These are phyloP conservation scores for Lonicera japonica DNA, from an alignment of 129 eudicot genomes.

Conservation along the genomic window DNA sequence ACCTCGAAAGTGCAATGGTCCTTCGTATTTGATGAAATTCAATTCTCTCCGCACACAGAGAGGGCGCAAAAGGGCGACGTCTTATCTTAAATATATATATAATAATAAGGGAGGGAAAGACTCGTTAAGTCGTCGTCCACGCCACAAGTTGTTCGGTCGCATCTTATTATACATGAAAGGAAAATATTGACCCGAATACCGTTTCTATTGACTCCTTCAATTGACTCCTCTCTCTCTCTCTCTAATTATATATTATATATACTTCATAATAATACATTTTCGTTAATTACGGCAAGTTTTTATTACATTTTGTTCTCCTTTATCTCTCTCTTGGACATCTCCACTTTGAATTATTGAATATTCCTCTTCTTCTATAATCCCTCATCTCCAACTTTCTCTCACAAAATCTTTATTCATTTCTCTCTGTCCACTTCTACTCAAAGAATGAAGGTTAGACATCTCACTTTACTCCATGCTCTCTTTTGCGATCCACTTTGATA, in stretches of 20 bases:
- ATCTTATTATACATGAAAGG: no score
- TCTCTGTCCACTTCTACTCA: constrained; percentile 4
- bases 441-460: constrained; percentile 17
- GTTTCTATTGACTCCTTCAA: constrained; percentile 20
- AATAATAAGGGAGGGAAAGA: no score
- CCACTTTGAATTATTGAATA: constrained; percentile 11
- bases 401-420: constrained; percentile 2
- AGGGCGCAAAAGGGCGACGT: no score
- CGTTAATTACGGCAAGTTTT: constrained; percentile 2
- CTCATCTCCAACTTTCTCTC: background rate
- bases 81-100: no score
- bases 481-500: no score
- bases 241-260: constrained; percentile 18
- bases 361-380: constrained; percentile 8
- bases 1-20: no score
- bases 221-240: constrained; percentile 15
- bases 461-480: background rate
- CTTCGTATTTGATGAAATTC: no score
- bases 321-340: no score
- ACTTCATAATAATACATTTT: background rate
- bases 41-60: no score
- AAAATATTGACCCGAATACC: constrained; percentile 25
- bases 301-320: no score
- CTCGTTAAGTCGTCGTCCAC: no score
- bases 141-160: no score